Percentiles rank a stretch among this genome's conserved stretches.
phyloP scores from a whole-genome alignment of 495 filamentous ascomycete genomes.

The Xylaria flabelliformis region DNA sequence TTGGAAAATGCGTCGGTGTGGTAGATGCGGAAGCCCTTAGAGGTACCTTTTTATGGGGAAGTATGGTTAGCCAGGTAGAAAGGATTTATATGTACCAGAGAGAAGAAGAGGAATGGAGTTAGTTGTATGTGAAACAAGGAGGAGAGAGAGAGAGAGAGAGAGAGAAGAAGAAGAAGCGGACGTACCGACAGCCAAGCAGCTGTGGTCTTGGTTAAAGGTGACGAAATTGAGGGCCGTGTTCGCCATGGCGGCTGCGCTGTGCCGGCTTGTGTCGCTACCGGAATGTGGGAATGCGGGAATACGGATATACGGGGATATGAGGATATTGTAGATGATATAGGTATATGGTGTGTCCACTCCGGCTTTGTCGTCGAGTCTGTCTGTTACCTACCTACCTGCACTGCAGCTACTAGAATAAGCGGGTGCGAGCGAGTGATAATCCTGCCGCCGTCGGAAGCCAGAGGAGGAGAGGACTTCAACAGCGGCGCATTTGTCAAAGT shows the following conservation, averaged over 20 bases:
- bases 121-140: not conserved
- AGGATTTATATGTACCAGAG: not conserved
- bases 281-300: not conserved
- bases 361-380: not conserved
- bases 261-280: not conserved
- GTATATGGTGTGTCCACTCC: not conserved
- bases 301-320: not conserved
- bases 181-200: constrained; percentile 90
- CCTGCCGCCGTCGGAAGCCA: constrained; percentile 28
- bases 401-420: too few relatives aligned
- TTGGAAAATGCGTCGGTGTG: constrained; percentile 94
- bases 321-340: not conserved
- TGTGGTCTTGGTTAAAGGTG: constrained; percentile 99
- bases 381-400: not conserved
- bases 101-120: not conserved
- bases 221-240: constrained; percentile 88
- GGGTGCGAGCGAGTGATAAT: not conserved
- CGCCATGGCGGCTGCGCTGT: constrained; percentile 43
- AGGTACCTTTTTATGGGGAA: constrained; percentile 61
- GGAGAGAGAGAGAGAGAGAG: not conserved
- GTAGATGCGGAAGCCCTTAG: constrained; percentile 92
- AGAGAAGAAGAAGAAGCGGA: constrained; percentile 11
- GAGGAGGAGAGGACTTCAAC: constrained; percentile 18
- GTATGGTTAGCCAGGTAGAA: not conserved
- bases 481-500: constrained; percentile 26